Base-by-base conservation (phyloP, 1,284 basidiomycete genomes). In the Blastosporella zonata region DNA sequence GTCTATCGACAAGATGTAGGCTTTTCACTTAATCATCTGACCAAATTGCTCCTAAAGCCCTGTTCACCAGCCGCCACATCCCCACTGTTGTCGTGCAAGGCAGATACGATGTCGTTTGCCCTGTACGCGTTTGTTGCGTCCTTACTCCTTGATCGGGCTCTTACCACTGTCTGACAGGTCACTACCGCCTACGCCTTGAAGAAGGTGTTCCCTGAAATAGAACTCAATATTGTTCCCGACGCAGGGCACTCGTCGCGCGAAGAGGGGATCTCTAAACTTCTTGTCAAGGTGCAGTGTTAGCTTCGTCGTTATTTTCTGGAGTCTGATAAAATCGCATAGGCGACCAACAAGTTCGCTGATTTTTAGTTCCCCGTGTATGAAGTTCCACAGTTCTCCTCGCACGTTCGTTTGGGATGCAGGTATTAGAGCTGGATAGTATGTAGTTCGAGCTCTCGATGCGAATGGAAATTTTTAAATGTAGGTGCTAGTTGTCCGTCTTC, bases 191-290 rank as follows among this genome's bases (percentile, higher is more conserved):
- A 79, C 63, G 81, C 75, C 6, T 72, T 94, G 43, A 90, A 93
- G 75, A 87, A 87, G 70, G 81, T 73, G 2, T 94, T 89, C 81
- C 90, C 92, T 2, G 89, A 94, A 60, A 71, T 84, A 15, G 79
- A 81, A n/a, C 65, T 94, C 15, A 74, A 83, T 57, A 79, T 97
- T 38, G 84, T 96, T 15, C 84, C 88, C n/a, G 91, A 95, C 66
- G 93, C 93, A 3, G 94, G 94, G 0, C 94, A 97, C 66, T 92
- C 88, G 17, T 80, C 91, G 17, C 81, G 85, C 40, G 94, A 97
- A 69, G 66, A 75, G 0, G 89, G 87, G 3, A 94, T 76, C 15
- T 71, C 82, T 17, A 83, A 85, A 64, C 67, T 88, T 41, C 75
- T 97, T 39, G 78, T 92, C 9, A 75, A 90, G 72, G 92, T 83